These are phyloP conservation scores for Eucalyptus sp. DNA, from an alignment of 345 rosid genomes.

Conservation along the genomic window DNA sequence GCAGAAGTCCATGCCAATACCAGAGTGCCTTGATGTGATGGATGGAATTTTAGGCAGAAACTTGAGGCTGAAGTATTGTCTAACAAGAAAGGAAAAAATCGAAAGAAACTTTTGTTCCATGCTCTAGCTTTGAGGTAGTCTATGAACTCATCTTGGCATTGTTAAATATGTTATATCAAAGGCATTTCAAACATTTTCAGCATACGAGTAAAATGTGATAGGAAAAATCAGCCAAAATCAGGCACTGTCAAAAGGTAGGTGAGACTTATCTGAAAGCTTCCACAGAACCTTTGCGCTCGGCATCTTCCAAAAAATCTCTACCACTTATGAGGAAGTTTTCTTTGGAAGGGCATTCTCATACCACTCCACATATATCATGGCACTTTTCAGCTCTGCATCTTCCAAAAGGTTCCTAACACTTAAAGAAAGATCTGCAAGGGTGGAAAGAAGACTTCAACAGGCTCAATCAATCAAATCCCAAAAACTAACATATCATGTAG, in stretches of 20 bases:
- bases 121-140: not conserved
- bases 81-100: not conserved
- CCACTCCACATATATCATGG: conserved; percentile 7
- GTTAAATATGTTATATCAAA: not conserved
- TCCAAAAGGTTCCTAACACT: conserved; percentile 85
- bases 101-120: not conserved
- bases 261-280: conserved; percentile 59
- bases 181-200: not conserved
- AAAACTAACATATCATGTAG: not conserved
- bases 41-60: not conserved
- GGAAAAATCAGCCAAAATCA: not conserved
- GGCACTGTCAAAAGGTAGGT: not conserved
- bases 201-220: not conserved
- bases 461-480: not conserved
- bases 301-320: conserved; percentile 81
- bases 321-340: conserved; percentile 11
- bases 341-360: not conserved
- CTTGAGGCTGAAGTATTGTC: not conserved
- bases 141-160: not conserved
- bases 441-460: not conserved
- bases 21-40: not conserved
- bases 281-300: conserved; percentile 72
- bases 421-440: conserved; percentile 54
- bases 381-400: conserved; percentile 66
- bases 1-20: not conserved